Evolutionary conservation across 768 basidiomycete species (phyloP).

Genomic region (Trametes maxima): DNA sequence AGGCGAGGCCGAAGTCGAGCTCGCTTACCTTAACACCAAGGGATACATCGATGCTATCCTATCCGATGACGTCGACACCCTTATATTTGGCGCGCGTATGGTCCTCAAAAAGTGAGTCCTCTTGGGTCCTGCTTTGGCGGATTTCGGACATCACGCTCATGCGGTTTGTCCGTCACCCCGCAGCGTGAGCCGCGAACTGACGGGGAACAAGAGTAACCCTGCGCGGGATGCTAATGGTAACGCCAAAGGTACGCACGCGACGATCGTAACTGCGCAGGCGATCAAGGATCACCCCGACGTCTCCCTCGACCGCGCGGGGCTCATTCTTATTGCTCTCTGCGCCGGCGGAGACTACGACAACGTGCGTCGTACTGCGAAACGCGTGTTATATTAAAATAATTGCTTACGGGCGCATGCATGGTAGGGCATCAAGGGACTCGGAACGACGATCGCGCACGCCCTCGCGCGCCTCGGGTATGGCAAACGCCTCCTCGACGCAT

Average conservation of each 20-base stretch:
- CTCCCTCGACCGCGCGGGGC: constrained; percentile 32
- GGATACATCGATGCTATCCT: constrained; percentile 48
- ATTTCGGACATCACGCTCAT: not conserved
- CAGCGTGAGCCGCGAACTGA: constrained; percentile 26
- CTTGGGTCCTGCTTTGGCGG: not conserved
- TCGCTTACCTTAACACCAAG: constrained; percentile 43
- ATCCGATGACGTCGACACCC: constrained; percentile 50
- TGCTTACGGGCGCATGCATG: not conserved
- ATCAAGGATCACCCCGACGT: constrained; percentile 30
- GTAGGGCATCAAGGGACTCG: constrained; percentile 28
- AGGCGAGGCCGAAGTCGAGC: constrained; percentile 54
- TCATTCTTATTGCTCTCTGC: constrained; percentile 39
- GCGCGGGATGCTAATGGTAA: constrained; percentile 31
- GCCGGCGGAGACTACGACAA: constrained; percentile 40
- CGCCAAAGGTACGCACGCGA: constrained; percentile 27
- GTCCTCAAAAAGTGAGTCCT: constrained; percentile 44
- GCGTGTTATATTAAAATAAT: too few relatives aligned
- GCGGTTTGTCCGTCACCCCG: not conserved
- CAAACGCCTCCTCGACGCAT: constrained; percentile 29
- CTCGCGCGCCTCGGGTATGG: constrained; percentile 34
- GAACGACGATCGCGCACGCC: constrained; percentile 27
- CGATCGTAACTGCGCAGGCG: constrained; percentile 29
- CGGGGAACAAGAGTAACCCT: constrained; percentile 33
- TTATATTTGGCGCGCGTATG: constrained; percentile 48
- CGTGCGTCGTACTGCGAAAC: constrained; percentile 19